Conservation (phyloP, 108 stramenopile genomes). For the Nitzschia inconspicua region DNA sequence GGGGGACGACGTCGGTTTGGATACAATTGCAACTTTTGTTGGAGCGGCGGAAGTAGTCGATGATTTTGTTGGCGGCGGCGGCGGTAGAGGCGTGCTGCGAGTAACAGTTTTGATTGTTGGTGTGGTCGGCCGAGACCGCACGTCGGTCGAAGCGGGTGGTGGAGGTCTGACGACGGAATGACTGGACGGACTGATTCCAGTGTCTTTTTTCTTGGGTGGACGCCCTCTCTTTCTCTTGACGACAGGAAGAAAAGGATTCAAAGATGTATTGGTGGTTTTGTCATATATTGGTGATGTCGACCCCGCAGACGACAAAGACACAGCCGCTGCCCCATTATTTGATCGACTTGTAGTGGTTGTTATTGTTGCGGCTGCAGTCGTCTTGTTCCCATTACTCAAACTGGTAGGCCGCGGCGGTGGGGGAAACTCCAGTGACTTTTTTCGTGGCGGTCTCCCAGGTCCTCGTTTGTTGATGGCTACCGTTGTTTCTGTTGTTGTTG, state of each 20-base stretch:
- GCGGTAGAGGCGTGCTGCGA: too few relatives aligned
- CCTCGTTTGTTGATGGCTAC: constrained; percentile 9
- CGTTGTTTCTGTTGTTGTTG: neutral
- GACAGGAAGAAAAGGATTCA: neutral
- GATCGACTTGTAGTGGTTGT: neutral
- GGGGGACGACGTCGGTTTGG: too few relatives aligned
- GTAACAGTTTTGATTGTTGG: too few relatives aligned
- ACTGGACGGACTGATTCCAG: too few relatives aligned
- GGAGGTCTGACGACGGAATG: too few relatives aligned
- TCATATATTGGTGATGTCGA: neutral
- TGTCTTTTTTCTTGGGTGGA: constrained; percentile 29
- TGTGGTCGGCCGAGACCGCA: too few relatives aligned
- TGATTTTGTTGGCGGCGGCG: too few relatives aligned
- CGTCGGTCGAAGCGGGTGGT: too few relatives aligned
- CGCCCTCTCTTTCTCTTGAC: constrained; percentile 27
- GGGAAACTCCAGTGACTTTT: too few relatives aligned
- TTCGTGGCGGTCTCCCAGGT: constrained; percentile 17
- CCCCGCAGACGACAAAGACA: neutral
- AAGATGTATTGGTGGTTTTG: neutral
- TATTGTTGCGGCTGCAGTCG: constrained; percentile 1
- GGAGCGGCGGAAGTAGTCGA: too few relatives aligned
- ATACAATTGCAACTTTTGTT: too few relatives aligned
- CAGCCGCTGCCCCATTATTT: neutral
- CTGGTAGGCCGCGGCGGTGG: too few relatives aligned
- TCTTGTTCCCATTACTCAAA: constrained; percentile 7